phyloP scores from a whole-genome alignment of 1,139 yeast species.

The Yamadazyma dushanensis region DNA sequence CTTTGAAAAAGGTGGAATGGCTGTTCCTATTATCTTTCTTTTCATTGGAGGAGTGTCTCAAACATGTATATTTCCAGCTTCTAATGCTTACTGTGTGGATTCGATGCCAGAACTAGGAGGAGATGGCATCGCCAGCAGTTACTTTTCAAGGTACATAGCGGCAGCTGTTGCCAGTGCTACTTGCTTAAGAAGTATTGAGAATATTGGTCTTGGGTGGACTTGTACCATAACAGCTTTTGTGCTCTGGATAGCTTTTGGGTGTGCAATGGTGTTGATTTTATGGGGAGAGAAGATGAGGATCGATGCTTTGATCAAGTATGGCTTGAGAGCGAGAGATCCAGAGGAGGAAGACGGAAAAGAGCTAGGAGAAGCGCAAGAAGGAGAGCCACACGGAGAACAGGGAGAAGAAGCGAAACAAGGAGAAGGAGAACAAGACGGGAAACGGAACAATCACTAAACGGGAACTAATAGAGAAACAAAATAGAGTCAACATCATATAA shows the following conservation, averaged over 20 bases:
- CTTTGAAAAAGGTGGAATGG: constrained; percentile 51
- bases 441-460: too few relatives aligned
- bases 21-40: constrained; percentile 50
- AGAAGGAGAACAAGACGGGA: too few relatives aligned
- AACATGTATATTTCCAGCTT: constrained; percentile 48
- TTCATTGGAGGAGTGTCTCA: constrained; percentile 51
- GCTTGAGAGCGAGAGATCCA: constrained; percentile 5
- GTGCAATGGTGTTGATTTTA: constrained; percentile 20
- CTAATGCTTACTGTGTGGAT: constrained; percentile 57
- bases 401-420: too few relatives aligned
- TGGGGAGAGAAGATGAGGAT: constrained; percentile 26
- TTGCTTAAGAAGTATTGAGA: constrained; percentile 41
- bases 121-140: constrained; percentile 54
- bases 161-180: constrained; percentile 53
- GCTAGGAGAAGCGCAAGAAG: too few relatives aligned
- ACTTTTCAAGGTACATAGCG: constrained; percentile 47
- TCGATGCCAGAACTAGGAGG: constrained; percentile 53
- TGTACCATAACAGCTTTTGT: constrained; percentile 40
- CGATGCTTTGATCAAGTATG: constrained; percentile 13
- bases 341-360: background rate
- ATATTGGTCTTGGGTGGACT: constrained; percentile 56
- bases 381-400: too few relatives aligned
- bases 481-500: too few relatives aligned
- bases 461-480: too few relatives aligned
- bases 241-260: constrained; percentile 26